These are phyloP conservation scores for Wickerhamomyces sp. DNA, from an alignment of 1,139 yeast species.

Conservation along the genomic window DNA sequence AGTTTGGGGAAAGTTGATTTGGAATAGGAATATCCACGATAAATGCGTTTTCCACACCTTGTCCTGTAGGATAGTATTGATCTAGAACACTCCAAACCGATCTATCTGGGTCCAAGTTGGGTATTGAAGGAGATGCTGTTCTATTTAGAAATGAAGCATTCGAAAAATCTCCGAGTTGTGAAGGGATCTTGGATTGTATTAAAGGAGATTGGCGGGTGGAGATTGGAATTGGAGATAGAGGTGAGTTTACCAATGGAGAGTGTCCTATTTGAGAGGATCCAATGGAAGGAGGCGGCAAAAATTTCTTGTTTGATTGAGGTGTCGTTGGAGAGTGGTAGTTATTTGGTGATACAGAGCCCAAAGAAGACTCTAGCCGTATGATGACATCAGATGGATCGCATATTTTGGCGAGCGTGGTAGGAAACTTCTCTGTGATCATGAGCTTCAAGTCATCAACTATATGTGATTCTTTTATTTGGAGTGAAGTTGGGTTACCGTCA, in stretches of 20 bases:
- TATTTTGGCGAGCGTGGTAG: constrained; percentile 56
- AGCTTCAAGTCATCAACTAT: constrained; percentile 72
- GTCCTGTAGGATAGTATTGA: constrained; percentile 58
- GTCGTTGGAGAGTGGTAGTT: constrained; percentile 9
- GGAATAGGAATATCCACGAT: constrained; percentile 42
- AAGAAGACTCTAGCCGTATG: constrained; percentile 34
- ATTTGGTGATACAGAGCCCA: constrained; percentile 6
- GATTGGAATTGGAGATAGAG: constrained; percentile 28
- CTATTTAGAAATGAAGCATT: constrained; percentile 9
- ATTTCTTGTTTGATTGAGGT: constrained; percentile 5
- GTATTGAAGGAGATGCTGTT: constrained; percentile 15
- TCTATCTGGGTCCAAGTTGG: constrained; percentile 60
- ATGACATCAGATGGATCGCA: constrained; percentile 69
- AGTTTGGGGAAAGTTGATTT: constrained; percentile 2
- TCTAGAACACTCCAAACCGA: constrained; percentile 57
- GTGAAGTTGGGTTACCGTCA: constrained; percentile 62
- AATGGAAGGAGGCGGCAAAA: constrained; percentile 1
- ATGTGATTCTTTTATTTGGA: constrained; percentile 48
- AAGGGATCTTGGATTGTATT: constrained; percentile 14
- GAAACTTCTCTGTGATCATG: constrained; percentile 55
- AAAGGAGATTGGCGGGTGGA: constrained; percentile 17
- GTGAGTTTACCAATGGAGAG: constrained; percentile 17
- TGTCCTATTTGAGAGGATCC: neutral
- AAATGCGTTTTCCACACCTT: constrained; percentile 64
- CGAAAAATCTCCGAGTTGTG: constrained; percentile 7